These are phyloP conservation scores for Trichosporon coremiiforme DNA, from an alignment of 1,284 basidiomycete species.

Conservation along the genomic window DNA sequence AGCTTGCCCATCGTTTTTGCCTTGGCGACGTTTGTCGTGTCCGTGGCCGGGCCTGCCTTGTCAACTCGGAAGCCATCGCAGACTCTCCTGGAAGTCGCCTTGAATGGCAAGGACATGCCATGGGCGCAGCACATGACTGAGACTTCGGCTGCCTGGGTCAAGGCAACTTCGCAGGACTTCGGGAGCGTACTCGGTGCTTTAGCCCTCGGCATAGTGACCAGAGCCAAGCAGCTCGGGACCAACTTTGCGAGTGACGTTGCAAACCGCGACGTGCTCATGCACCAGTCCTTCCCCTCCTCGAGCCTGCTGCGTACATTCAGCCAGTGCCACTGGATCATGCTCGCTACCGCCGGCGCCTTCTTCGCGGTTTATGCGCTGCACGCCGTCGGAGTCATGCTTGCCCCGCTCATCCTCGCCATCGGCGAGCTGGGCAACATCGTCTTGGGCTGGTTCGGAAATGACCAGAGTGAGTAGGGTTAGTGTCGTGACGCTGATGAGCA, in stretches of 20 bases:
- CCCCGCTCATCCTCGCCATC: not conserved
- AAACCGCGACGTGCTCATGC: not conserved
- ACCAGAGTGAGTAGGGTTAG: not conserved
- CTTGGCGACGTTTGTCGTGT: not conserved
- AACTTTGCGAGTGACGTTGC: not conserved
- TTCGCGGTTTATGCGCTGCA: not conserved
- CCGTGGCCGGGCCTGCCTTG: not conserved
- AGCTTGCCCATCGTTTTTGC: not conserved
- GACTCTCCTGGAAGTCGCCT: not conserved
- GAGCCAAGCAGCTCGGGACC: not conserved
- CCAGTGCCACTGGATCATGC: not conserved
- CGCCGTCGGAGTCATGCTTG: not conserved
- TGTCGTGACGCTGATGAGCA: not conserved
- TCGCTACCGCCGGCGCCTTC: not conserved
- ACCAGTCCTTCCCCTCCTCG: not conserved
- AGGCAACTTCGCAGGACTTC: too few relatives aligned
- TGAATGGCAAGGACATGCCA: too few relatives aligned
- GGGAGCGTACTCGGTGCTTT: too few relatives aligned
- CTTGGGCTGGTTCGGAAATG: not conserved
- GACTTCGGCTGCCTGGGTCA: too few relatives aligned
- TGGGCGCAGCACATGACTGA: not conserved
- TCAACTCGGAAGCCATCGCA: not conserved
- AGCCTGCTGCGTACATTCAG: not conserved
- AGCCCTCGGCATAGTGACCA: too few relatives aligned
- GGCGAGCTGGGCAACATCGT: not conserved